Base-by-base conservation (phyloP, 805 yeast species). In the Metahyphopichia silvanorum region DNA sequence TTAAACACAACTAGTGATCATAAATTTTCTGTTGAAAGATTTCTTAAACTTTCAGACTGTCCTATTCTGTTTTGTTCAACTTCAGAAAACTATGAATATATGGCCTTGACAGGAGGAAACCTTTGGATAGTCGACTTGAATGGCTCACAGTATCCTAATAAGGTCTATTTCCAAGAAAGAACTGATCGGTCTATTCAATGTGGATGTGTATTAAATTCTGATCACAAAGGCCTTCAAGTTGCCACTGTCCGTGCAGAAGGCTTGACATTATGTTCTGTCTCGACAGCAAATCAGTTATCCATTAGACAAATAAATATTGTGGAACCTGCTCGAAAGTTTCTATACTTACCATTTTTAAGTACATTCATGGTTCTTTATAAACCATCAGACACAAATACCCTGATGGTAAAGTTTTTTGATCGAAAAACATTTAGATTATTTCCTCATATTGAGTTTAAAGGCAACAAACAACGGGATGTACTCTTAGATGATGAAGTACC, bases 241-340 rank as follows among this genome's bases (percentile, higher is more conserved):
- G 50, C 44, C 5, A 44, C 47, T 33, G 39, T 60, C 4, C 40
- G 67, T 27, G 70, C 63, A 16, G 69, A 65, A 32, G 73, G 73
- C 1, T 31, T 66, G 8, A 46, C 53, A 6, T 21, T 57, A 4
- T 59, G 57, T 3, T 38, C 49, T 3, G 37, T 66, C 1, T n/a
- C n/a, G n/a, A n/a, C n/a, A n/a, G n/a, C n/a, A n/a, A n/a, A n/a
- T n/a, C n/a, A n/a, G 14, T 54, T 69, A 2, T 36, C 44, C 7
- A 33, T 57, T 6, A 51, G 48, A 24, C 70, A 60, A 37, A 33
- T 63, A 2, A 40, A 44, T 14, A 34, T 63, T 2, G 51, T 55
- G 1, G 70, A 63, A n/a, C 31, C 51, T 4, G 65, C 66, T 1
- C 60, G 52, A 26, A 58, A 52, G 33, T 31, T 66, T 10, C 18